Conservation (phyloP, 1,284 basidiomycete genomes). For the Ganoderma meredithae region DNA sequence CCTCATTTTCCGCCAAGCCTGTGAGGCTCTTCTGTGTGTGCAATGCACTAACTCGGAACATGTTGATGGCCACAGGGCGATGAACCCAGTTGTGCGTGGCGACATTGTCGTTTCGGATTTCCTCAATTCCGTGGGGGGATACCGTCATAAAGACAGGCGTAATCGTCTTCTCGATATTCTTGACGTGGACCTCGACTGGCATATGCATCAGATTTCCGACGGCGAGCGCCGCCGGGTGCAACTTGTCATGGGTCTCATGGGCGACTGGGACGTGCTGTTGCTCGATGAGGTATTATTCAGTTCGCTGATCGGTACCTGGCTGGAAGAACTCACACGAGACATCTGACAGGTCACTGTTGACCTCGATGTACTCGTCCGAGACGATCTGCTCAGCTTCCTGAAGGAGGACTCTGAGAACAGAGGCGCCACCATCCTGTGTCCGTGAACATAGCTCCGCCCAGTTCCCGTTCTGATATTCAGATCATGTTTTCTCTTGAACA, state of each 20-base stretch:
- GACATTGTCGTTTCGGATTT: slow-evolving; percentile 93
- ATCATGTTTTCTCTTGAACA: slow-evolving; percentile 39
- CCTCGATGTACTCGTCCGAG: slow-evolving; percentile 95
- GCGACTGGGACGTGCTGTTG: slow-evolving; percentile 91
- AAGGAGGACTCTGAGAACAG: slow-evolving; percentile 83
- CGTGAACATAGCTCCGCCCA: slow-evolving; percentile 39
- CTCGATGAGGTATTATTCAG: slow-evolving; percentile 83
- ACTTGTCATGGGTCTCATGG: slow-evolving; percentile 97
- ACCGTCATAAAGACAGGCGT: slow-evolving; percentile 89
- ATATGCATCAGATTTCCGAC: slow-evolving; percentile 93
- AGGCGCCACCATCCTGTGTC: slow-evolving; percentile 91
- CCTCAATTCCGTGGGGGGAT: slow-evolving; percentile 95
- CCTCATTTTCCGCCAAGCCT: neutral
- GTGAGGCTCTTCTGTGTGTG: neutral
- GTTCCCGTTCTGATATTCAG: neutral
- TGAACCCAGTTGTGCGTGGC: slow-evolving; percentile 95
- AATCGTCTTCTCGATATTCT: slow-evolving; percentile 90
- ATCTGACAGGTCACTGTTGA: slow-evolving; percentile 88
- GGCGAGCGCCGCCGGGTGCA: slow-evolving; percentile 95
- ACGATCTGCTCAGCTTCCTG: slow-evolving; percentile 90
- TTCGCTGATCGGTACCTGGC: neutral
- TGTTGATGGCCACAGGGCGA: slow-evolving; percentile 61
- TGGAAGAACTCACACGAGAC: neutral
- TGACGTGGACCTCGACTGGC: slow-evolving; percentile 95
- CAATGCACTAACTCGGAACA: neutral